Percentiles rank a stretch among this genome's conserved stretches.
Evolutionary conservation across 2,329 filamentous ascomycete species (phyloP).

Genomic region (Graphiopsis chlorocephala): DNA sequence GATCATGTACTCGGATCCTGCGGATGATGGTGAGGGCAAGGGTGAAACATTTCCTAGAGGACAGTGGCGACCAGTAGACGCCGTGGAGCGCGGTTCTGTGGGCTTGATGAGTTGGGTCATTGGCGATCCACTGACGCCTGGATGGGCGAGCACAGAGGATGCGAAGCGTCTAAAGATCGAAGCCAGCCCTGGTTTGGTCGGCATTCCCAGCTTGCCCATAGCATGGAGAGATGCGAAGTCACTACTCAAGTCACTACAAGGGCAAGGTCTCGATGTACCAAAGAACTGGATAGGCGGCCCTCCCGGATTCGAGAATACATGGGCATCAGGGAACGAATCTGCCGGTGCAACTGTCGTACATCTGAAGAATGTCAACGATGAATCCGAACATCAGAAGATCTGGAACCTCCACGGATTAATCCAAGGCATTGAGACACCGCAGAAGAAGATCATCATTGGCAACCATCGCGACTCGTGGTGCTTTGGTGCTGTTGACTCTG

Average conservation of each 20-base stretch:
- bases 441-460: conserved; percentile 76
- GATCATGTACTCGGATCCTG: conserved; percentile 88
- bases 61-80: conserved; percentile 72
- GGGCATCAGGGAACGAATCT: conserved; percentile 76
- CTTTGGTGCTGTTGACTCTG: conserved; percentile 81
- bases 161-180: conserved; percentile 65
- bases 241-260: conserved; percentile 72
- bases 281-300: conserved; percentile 73
- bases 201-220: conserved; percentile 86
- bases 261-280: conserved; percentile 67
- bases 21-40: conserved; percentile 74
- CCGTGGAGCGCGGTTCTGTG: conserved; percentile 78
- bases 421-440: conserved; percentile 74
- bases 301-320: conserved; percentile 60
- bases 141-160: conserved; percentile 67
- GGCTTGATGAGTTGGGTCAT: conserved; percentile 77
- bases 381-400: conserved; percentile 75
- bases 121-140: conserved; percentile 89
- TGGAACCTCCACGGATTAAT: conserved; percentile 91
- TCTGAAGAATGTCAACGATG: conserved; percentile 83
- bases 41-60: conserved; percentile 74
- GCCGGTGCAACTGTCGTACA: conserved; percentile 63
- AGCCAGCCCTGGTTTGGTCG: conserved; percentile 68
- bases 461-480: conserved; percentile 94
- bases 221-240: conserved; percentile 85